Conservation (phyloP, 176 grass and related monocot species). For the Luzula sylvatica region DNA sequence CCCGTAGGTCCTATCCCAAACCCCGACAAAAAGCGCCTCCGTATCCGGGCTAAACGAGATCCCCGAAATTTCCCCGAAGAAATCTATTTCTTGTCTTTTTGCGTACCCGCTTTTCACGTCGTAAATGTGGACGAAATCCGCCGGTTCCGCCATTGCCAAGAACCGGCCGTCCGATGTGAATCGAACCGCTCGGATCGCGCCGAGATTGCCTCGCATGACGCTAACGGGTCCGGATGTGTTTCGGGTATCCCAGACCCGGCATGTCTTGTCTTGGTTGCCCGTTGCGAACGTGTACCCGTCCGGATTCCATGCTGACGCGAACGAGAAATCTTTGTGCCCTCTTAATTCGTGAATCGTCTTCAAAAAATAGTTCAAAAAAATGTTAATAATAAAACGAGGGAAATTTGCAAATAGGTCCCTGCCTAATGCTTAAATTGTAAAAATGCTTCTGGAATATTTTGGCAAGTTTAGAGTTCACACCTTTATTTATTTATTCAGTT, state of each 20-base stretch:
- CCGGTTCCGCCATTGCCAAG: slow-evolving; percentile 64
- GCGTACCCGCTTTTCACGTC: slow-evolving; percentile 41
- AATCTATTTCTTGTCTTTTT: slow-evolving; percentile 68
- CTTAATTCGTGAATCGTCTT: slow-evolving; percentile 41
- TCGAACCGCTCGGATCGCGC: slow-evolving; percentile 61
- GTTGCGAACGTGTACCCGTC: slow-evolving; percentile 63
- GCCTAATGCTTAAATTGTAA: too few relatives aligned
- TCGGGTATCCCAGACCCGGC: slow-evolving; percentile 73
- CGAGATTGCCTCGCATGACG: slow-evolving; percentile 61
- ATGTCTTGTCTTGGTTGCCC: slow-evolving; percentile 84
- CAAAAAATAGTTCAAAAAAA: neutral
- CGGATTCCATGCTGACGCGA: slow-evolving; percentile 81
- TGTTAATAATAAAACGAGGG: too few relatives aligned
- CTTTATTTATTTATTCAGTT: too few relatives aligned
- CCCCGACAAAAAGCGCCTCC: slow-evolving; percentile 57
- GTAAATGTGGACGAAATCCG: slow-evolving; percentile 63
- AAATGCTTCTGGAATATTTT: too few relatives aligned
- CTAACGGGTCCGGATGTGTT: slow-evolving; percentile 61
- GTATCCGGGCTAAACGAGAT: slow-evolving; percentile 74
- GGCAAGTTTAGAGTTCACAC: too few relatives aligned
- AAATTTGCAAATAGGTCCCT: too few relatives aligned
- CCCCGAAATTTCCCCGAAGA: slow-evolving; percentile 66
- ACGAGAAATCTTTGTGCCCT: slow-evolving; percentile 74
- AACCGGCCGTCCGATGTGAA: slow-evolving; percentile 65
- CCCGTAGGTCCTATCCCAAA: slow-evolving; percentile 45